phyloP scores from a whole-genome alignment of 495 filamentous ascomycete species.

The Penicillium subrubescens region DNA sequence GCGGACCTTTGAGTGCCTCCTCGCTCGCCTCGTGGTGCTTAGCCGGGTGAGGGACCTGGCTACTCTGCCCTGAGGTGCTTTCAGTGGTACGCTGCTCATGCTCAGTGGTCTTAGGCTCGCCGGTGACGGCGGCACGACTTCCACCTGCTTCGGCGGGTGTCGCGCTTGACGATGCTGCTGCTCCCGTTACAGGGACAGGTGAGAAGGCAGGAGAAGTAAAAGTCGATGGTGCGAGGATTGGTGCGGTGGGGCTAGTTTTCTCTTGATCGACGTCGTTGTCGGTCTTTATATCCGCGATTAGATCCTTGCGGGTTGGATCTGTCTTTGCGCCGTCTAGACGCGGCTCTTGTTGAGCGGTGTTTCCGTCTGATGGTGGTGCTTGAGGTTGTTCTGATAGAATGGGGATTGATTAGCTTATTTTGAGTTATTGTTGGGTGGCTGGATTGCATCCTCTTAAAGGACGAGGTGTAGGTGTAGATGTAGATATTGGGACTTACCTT shows the following conservation, averaged over 20 bases:
- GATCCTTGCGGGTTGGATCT: slow-evolving; percentile 6
- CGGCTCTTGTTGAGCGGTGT: slow-evolving; percentile 28
- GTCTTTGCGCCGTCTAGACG: slow-evolving; percentile 15
- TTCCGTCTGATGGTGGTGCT: slow-evolving; percentile 24
- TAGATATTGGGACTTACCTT: slow-evolving; percentile 30
- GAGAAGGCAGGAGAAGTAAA: neutral
- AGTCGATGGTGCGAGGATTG: neutral
- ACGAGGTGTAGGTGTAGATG: neutral
- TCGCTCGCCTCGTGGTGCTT: slow-evolving; percentile 25
- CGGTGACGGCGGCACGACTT: neutral
- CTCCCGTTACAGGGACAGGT: neutral
- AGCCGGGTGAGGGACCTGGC: neutral
- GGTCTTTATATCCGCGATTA: neutral
- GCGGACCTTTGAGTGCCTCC: slow-evolving; percentile 41
- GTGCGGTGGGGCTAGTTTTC: neutral
- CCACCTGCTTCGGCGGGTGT: neutral
- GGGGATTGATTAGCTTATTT: neutral
- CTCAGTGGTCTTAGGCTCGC: neutral
- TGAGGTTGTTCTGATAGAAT: slow-evolving; percentile 36
- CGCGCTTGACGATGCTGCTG: neutral
- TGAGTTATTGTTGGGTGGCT: neutral
- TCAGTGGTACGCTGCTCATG: slow-evolving; percentile 21
- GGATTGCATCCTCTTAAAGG: no score
- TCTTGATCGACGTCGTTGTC: neutral
- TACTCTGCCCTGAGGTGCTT: neutral